Conservation (phyloP, 306 rosid species). For the Lathyrus aphaca region DNA sequence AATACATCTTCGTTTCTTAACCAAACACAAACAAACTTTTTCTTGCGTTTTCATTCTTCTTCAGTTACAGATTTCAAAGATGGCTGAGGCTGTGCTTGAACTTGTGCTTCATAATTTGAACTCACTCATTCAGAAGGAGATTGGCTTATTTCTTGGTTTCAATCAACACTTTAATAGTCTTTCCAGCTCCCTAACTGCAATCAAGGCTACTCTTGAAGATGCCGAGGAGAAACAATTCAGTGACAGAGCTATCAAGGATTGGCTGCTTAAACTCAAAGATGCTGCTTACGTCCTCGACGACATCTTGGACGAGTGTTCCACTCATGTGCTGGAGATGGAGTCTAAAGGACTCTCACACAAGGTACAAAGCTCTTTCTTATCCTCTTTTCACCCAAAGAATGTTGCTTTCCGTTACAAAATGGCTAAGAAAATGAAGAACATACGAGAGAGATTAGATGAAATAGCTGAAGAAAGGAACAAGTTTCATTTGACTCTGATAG, state of each 20-base stretch:
- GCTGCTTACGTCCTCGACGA: constrained; percentile 35
- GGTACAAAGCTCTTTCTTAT: constrained; percentile 17
- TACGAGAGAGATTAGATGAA: constrained; percentile 1
- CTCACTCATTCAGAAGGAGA: not conserved
- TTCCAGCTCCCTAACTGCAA: not conserved
- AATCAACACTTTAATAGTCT: constrained; percentile 9
- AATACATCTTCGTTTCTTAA: too few species aligned
- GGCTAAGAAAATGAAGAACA: constrained; percentile 19
- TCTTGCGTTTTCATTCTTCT: not conserved
- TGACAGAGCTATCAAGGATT: not conserved
- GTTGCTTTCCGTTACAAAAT: constrained; percentile 5
- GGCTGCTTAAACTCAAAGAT: constrained; percentile 35
- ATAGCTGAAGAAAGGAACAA: constrained; percentile 20
- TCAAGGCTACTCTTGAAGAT: constrained; percentile 41
- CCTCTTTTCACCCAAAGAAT: constrained; percentile 14
- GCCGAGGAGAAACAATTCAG: constrained; percentile 39
- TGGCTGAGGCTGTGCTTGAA: constrained; percentile 34
- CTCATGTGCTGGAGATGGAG: not conserved
- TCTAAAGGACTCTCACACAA: not conserved
- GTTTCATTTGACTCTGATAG: constrained; percentile 12
- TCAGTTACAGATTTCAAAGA: not conserved
- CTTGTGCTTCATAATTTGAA: constrained; percentile 5
- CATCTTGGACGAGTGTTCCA: constrained; percentile 38
- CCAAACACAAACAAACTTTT: too few species aligned
- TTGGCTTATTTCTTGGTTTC: not conserved